Evolutionary conservation across 305 asterid genomes (phyloP), one percentile per base, ranked within the genome.

Genomic region (Solanum hybrid): DNA sequence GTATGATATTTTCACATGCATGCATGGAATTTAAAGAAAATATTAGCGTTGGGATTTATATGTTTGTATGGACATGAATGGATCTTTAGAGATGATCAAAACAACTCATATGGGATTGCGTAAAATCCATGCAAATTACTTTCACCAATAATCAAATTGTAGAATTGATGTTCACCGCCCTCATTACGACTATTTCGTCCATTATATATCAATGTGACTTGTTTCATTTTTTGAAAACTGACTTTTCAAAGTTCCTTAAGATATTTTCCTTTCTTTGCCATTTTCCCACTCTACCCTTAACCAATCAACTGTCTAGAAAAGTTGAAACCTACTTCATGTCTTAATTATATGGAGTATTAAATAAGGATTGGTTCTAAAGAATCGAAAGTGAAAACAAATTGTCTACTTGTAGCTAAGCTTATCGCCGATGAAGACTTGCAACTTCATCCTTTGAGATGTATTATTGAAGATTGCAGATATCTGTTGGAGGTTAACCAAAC

Each of bases 11-110:
- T 82, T 45, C 87, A 84, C 87, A 31, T 84, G 87, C 85, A 87
- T 78, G 27, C 12, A 66, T 6, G 38, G 80, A 75, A 31, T 75
- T 75, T 72, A 69, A 19, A 13, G 14, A 66, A 73, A n/a, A 15
- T 19, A 38, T 34, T 17, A 56, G 22, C n/a, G 34, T 87, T 88
- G 88, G 77, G 87, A 22, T 56, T 86, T 88, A 24, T 64, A 8
- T 75, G 40, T 86, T 81, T 90, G 90, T 87, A 91, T 89, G 90
- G 89, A 88, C 71, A 10, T 86, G 37, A 91, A 89, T 89, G 88
- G 90, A 88, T 26, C 38, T 81, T 45, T 51, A 13, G 75, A 56
- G 56, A 88, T 84, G 51, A 71, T 71, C 32, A 10, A 85, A 85
- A 85, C 88, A 31, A 80, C n/a, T 22, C 73, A 90, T 51, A 10